A percentile compares a stretch with the other conserved stretches of the same genome.
Evolutionary conservation across 2,329 filamentous ascomycete genomes (phyloP).

Genomic region (Hymenoscyphus linearis): DNA sequence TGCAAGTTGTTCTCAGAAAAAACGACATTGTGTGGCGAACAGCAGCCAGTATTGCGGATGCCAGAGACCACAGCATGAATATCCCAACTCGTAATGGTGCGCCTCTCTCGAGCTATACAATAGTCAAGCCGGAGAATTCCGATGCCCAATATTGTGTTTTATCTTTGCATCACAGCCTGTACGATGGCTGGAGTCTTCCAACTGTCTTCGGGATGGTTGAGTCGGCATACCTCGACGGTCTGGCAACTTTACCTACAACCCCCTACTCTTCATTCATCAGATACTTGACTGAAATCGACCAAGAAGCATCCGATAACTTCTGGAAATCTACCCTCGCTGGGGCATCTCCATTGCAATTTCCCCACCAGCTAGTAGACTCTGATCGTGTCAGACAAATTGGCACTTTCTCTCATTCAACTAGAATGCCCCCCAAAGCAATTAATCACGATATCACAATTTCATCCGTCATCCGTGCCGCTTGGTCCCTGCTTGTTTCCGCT

Average conservation of each 20-base stretch:
- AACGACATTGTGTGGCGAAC: constrained; percentile 8
- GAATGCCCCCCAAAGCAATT: neutral
- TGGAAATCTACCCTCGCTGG: constrained; percentile 12
- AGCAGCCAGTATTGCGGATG: neutral
- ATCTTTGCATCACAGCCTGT: constrained; percentile 47
- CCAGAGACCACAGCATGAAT: neutral
- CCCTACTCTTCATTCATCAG: constrained; percentile 37
- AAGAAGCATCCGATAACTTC: constrained; percentile 6
- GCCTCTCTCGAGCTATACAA: constrained; percentile 15
- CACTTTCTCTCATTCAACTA: neutral
- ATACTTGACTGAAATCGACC: constrained; percentile 35
- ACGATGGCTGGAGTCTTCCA: constrained; percentile 43
- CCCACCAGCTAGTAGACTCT: constrained; percentile 44
- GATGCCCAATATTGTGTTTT: constrained; percentile 38
- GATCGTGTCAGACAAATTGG: neutral
- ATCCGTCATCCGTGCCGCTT: constrained; percentile 29
- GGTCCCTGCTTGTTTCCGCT: constrained; percentile 36
- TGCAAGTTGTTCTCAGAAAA: constrained; percentile 20
- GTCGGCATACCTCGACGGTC: constrained; percentile 6
- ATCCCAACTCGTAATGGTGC: constrained; percentile 6
- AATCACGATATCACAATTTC: neutral
- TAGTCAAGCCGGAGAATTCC: constrained; percentile 4
- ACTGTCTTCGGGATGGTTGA: constrained; percentile 6
- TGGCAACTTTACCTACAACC: constrained; percentile 25
- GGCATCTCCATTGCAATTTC: constrained; percentile 6